Evolutionary conservation across 148 eudicot genomes (phyloP), one percentile per base, ranked within the genome.

Genomic region (Chenopodium album): DNA sequence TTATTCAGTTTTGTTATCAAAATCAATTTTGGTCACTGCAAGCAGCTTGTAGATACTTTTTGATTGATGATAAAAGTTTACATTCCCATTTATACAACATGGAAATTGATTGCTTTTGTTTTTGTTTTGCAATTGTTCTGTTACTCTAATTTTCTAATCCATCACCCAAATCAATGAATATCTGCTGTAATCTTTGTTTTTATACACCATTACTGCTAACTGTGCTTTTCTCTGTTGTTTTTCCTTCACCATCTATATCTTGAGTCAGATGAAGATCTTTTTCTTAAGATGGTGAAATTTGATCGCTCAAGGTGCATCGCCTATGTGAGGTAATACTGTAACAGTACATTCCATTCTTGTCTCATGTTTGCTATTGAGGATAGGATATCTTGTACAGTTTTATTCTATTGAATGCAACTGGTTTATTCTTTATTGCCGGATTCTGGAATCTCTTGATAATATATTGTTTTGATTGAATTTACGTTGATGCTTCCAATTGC

Each of bases 1-100:
- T 90, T 85, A 56, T 82, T 81, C 91, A 88, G 85, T 88, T 91
- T 88, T 90, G 91, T 75, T 81, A 46, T 66, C 78, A 71, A 73
- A 85, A 83, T 83, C 73, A 77, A 83, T 88, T 85, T 85, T 82
- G 87, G 56, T 47, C 44, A 54, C 44, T 44, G 59, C 31, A 41
- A 78, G 76, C 71, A 78, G 75, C 37, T 73, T 85, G 82, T 82
- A 80, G 73, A 67, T 60, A 77, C 54, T 62, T 47, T 78, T 85
- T 73, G 47, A 22, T 56, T 56, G 50, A 73, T 52, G 48, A 28
- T 77, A 65, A 80, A 73, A 73, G 80, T 79, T 12, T 50, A 71
- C 52, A 47, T 71, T 64, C 13, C n/a, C 44, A 34, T 16, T 52
- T 75, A 44, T 23, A 41, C 37, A 54, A 48, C 13, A 63, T 16